Evolutionary conservation across 148 eudicot genomes (phyloP).

Genomic region (Nyssa sinensis): DNA sequence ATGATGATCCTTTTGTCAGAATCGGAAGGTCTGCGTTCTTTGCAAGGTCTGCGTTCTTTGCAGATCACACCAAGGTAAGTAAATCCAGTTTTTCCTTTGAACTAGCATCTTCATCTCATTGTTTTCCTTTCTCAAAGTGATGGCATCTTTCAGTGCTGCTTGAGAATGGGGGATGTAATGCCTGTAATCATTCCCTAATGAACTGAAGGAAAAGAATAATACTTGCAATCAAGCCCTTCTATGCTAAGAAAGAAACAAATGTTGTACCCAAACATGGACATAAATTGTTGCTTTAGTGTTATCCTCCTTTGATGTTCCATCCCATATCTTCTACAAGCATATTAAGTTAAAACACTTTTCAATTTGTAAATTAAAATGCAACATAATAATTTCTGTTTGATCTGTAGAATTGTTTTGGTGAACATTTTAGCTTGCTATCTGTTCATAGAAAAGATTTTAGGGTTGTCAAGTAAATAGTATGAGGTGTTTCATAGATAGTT

Average conservation of each 20-base stretch:
- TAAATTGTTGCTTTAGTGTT: not conserved
- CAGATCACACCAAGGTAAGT: conserved; percentile 69
- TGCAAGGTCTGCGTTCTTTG: conserved; percentile 95
- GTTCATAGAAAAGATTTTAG: not conserved
- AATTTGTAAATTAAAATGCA: too few species aligned
- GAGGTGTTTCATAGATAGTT: not conserved
- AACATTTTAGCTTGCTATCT: not conserved
- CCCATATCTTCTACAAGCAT: not conserved
- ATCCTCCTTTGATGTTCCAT: not conserved
- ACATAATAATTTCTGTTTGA: not conserved
- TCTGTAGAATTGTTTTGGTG: not conserved
- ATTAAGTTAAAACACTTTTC: not conserved
- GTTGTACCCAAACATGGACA: not conserved
- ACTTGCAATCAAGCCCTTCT: not conserved
- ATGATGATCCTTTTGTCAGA: conserved; percentile 36
- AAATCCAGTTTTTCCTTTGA: not conserved
- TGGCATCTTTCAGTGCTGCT: not conserved
- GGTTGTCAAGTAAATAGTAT: not conserved
- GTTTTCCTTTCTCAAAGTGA: not conserved
- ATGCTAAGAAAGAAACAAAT: not conserved
- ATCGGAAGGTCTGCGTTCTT: conserved; percentile 92
- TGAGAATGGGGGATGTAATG: not conserved
- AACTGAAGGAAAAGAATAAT: not conserved
- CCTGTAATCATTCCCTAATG: not conserved
- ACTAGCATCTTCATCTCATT: not conserved